Conservation (phyloP, 2,329 filamentous ascomycete genomes). For the Endocalyx cinctus region DNA sequence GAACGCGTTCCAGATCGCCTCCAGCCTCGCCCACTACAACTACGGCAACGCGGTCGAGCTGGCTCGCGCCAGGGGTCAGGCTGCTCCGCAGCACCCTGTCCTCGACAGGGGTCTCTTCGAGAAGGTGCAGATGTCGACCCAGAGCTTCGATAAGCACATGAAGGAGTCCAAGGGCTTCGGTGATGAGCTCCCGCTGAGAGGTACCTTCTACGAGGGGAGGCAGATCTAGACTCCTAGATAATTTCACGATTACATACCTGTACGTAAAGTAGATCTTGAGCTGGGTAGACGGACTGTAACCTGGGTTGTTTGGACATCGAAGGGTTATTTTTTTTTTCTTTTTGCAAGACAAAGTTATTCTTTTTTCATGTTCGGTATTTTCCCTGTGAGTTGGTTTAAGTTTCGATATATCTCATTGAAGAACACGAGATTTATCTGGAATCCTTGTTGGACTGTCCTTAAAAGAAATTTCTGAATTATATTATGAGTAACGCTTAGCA, state of each 20-base stretch:
- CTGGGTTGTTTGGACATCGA: too few relatives aligned
- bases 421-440: too few relatives aligned
- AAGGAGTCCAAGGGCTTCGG: constrained; percentile 33
- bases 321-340: too few relatives aligned
- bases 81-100: constrained; percentile 30
- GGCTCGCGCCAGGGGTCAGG: constrained; percentile 28
- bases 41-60: constrained; percentile 24
- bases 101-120: constrained; percentile 34
- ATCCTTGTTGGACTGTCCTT: too few relatives aligned
- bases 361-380: too few relatives aligned
- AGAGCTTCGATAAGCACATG: constrained; percentile 38
- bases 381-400: too few relatives aligned
- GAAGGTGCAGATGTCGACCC: constrained; percentile 39
- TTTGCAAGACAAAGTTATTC: too few relatives aligned
- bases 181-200: constrained; percentile 27
- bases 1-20: constrained; percentile 30
- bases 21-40: constrained; percentile 33
- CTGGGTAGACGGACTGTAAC: neutral
- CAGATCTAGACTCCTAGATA: too few relatives aligned
- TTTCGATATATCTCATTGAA: too few relatives aligned
- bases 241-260: too few relatives aligned
- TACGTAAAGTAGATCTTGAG: neutral
- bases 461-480: too few relatives aligned
- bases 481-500: too few relatives aligned
- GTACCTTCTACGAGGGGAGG: constrained; percentile 24